These are phyloP conservation scores for Lachnellula hyalina DNA, from an alignment of 2,329 filamentous ascomycete species.

Conservation along the genomic window DNA sequence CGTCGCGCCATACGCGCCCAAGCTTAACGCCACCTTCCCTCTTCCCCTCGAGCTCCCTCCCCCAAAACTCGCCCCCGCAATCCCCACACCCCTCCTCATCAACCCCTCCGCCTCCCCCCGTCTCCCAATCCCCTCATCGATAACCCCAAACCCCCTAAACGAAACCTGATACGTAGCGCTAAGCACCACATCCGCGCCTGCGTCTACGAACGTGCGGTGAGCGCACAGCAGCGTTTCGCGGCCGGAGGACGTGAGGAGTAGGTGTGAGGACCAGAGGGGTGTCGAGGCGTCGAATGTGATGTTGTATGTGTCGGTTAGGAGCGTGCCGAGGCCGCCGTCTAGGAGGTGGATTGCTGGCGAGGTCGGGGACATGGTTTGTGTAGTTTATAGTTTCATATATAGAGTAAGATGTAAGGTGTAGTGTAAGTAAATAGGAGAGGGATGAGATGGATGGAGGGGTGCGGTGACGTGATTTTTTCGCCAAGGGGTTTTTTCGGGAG, in stretches of 20 bases:
- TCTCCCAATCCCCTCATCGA: background rate
- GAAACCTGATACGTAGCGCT: constrained; percentile 66
- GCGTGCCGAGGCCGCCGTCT: constrained; percentile 64
- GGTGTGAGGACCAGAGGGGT: constrained; percentile 64
- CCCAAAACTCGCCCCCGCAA: constrained; percentile 56
- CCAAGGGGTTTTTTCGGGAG: no score
- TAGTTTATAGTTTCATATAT: no score
- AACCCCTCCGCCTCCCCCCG: constrained; percentile 63
- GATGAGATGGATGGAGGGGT: background rate
- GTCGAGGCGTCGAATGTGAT: constrained; percentile 46
- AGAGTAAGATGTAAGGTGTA: no score
- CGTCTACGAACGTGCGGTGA: constrained; percentile 33
- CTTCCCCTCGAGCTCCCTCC: constrained; percentile 38
- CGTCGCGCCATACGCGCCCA: constrained; percentile 63
- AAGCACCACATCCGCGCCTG: constrained; percentile 57
- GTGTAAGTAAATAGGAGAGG: no score
- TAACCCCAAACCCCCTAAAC: constrained; percentile 48
- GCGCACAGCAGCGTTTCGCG: constrained; percentile 8
- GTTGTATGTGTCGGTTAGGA: constrained; percentile 53
- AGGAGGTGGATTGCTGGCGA: constrained; percentile 44
- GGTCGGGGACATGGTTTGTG: background rate
- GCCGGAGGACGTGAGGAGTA: constrained; percentile 43
- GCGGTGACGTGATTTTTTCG: no score
- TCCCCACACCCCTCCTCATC: constrained; percentile 62
- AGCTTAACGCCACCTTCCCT: constrained; percentile 49